Conservation (phyloP, 257 asterid species). For the Fraxinus americana region DNA sequence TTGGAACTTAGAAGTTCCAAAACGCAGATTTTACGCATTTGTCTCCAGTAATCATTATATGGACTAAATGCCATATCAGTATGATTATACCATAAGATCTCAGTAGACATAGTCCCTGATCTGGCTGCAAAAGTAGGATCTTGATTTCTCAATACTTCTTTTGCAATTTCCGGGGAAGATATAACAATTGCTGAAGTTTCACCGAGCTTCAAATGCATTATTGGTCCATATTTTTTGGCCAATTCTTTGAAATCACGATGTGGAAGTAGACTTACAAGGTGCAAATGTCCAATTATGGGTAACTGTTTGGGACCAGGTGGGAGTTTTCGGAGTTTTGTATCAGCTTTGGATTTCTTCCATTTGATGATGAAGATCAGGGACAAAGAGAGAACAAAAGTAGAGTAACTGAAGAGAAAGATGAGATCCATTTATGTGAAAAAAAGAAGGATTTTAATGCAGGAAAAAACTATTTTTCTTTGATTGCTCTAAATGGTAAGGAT, state of each 20-base stretch:
- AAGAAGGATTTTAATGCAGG: too few relatives aligned
- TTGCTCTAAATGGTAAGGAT: too few relatives aligned
- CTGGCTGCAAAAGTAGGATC: constrained; percentile 15
- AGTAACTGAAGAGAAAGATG: not conserved
- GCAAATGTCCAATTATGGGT: constrained; percentile 31
- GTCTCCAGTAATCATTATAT: constrained; percentile 31
- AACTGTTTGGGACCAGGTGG: constrained; percentile 32
- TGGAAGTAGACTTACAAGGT: constrained; percentile 11
- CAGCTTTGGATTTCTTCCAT: constrained; percentile 3
- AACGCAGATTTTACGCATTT: constrained; percentile 36
- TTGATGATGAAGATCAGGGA: constrained; percentile 1
- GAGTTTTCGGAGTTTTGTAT: not conserved
- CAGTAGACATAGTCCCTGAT: not conserved
- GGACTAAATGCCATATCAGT: constrained; percentile 20
- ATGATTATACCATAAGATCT: constrained; percentile 32
- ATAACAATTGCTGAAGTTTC: constrained; percentile 11
- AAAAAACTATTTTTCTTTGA: too few relatives aligned
- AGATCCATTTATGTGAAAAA: too few relatives aligned
- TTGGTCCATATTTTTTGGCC: constrained; percentile 19
- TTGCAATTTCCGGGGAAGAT: constrained; percentile 20
- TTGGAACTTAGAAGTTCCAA: constrained; percentile 26
- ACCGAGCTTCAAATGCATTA: constrained; percentile 22
- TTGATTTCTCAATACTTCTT: constrained; percentile 8
- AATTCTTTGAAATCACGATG: constrained; percentile 21
- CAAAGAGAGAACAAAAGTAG: not conserved